Base-by-base conservation (phyloP, 2,329 filamentous ascomycete species). In the Sclerotiophoma versabilis region DNA sequence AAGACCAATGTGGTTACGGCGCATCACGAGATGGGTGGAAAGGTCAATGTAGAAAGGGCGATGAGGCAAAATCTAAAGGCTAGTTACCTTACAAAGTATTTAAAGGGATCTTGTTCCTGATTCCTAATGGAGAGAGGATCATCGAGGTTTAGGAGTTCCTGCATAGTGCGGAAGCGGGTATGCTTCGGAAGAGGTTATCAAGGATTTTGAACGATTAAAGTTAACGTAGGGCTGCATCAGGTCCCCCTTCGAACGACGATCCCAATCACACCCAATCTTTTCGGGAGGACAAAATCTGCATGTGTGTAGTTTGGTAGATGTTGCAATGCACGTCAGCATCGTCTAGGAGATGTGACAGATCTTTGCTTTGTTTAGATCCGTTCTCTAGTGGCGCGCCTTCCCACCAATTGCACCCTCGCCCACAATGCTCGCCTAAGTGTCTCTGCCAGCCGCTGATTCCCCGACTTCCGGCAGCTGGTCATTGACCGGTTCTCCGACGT, bases 141-240 rank as follows among this genome's bases (percentile, higher is more conserved):
- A 54, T 62, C 17, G 65, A 65, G 37, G 49, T 71, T 38, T 62
- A 57, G 41, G 69, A 81, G 69, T 80, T 80, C 63, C 75, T 80
- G 45, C 73, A 80, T 54, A 78, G 75, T 37, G 64, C 57, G 20
- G 74, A 70, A 57, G 70, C 70, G 39, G 65, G 65, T 49, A 65
- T 71, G 63, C 60, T 74, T 58, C 65, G 66, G 58, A 59, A 63
- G 64, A 76, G 77, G 63, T 70, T 79, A 53, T 58, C 67, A 36
- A 72, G 76, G 54, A 74, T 69, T 39, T 68, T 76, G 56, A 55
- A n/a, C n/a, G n/a, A n/a, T n/a, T n/a, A n/a, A n/a, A n/a, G n/a
- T n/a, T n/a, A n/a, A n/a, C n/a, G n/a, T n/a, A n/a, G n/a, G n/a
- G n/a, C n/a, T n/a, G n/a, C n/a, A n/a, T n/a, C n/a, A n/a, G n/a